Evolutionary conservation across 352 stramenopile genomes (phyloP), one percentile per base, ranked within the genome.

Genomic region (Lagenidium giganteum): DNA sequence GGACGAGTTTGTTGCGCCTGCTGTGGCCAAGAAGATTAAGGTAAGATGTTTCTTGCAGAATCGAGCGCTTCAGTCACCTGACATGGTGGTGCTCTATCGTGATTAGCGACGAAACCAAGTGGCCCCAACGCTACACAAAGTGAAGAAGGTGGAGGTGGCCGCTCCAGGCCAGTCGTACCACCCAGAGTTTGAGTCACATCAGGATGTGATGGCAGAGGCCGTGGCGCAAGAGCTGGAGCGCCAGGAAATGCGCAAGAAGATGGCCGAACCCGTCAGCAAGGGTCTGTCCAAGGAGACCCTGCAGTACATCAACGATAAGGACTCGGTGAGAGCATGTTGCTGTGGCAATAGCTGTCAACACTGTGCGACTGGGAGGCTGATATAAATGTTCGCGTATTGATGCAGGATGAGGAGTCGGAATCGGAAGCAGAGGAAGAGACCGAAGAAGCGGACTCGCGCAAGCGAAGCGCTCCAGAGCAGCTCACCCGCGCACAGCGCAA

Each of bases 81-180:
- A n/a, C n/a, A n/a, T n/a, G n/a, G n/a, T n/a, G n/a, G n/a, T n/a
- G n/a, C n/a, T n/a, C n/a, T 38, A 18, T 12, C 46, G 13, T 14
- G 23, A 40, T 17, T 0, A 48, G 46, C 51, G 59, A 11, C 67
- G 64, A 21, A 87, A 87, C 57, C 57, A 70, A 11, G 29, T 74
- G 26, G 54, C 69, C 23, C 70, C 77, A 8, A 93, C 82, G 7
- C 67, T 66, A 44, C 56, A 92, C 67, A 76, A 78, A 34, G 46
- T 92, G 28, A 44, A 73, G n/a, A 82, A 71, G 45, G 82, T 93
- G 16, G 63, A 86, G 42, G 69, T 93, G 39, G 72, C 82, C 13
- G 70, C 61, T 18, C 66, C 73, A 2, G 82, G 82, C 1, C 82
- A 93, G 61, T 93, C 82, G 60, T 93, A 93, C 60, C 70, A 93